Percentiles rank a stretch among this genome's conserved stretches.
Conservation (phyloP, 2,329 filamentous ascomycete genomes). For the Cladosporium sp. region DNA sequence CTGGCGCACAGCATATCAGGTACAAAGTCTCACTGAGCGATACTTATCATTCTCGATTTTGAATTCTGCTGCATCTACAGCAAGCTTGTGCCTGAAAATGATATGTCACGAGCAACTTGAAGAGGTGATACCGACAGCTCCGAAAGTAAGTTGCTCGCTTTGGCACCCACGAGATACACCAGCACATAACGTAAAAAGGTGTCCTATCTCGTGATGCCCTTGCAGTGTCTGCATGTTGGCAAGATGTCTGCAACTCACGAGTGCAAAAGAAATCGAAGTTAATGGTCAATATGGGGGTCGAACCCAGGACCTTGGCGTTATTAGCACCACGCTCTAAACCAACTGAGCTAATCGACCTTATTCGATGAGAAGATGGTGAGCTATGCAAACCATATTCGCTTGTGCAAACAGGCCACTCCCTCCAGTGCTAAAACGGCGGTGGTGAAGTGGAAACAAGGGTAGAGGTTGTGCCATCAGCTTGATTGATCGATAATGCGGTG, state of each 20-base stretch:
- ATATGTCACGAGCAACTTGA: neutral
- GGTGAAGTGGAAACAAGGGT: neutral
- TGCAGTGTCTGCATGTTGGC: too few relatives aligned
- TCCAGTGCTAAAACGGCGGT: neutral
- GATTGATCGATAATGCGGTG: neutral
- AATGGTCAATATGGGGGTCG: conserved; percentile 19
- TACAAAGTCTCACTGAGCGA: neutral
- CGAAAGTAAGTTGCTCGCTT: neutral
- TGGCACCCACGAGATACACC: neutral
- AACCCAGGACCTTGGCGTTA: conserved; percentile 21
- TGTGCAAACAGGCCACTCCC: accelerated
- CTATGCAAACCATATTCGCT: too few relatives aligned
- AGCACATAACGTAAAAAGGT: neutral
- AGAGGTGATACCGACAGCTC: neutral
- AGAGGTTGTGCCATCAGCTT: neutral
- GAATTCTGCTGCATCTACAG: neutral
- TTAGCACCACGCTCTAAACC: conserved; percentile 22
- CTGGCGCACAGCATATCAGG: neutral
- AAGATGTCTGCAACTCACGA: neutral
- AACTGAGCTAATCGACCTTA: conserved; percentile 19
- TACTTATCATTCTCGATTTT: neutral
- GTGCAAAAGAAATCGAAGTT: neutral
- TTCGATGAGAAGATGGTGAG: neutral
- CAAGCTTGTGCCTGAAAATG: neutral
- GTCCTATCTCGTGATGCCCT: neutral